Evolutionary conservation across 2,329 filamentous ascomycete species (phyloP).

Genomic region (Aureobasidium mangrovei): DNA sequence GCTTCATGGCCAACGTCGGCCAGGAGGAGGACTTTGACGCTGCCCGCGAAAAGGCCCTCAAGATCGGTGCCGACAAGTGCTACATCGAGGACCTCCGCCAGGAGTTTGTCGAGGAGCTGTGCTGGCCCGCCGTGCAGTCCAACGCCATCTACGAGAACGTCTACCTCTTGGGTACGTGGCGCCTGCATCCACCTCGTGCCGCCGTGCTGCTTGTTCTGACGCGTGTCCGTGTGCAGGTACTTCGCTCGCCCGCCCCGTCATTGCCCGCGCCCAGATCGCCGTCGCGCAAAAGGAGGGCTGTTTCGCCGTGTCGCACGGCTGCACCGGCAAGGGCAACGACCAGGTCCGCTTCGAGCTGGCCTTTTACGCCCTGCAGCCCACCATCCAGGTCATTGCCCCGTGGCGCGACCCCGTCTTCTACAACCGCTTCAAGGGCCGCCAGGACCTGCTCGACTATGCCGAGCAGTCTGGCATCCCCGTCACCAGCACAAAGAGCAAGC

Average conservation of each 20-base stretch:
- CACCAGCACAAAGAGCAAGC: constrained; percentile 62
- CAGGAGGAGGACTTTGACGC: constrained; percentile 60
- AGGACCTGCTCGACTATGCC: constrained; percentile 66
- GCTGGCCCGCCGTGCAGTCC: constrained; percentile 68
- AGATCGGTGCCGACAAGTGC: constrained; percentile 60
- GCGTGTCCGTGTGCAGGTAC: constrained; percentile 15
- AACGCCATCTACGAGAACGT: constrained; percentile 39
- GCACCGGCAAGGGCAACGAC: constrained; percentile 57
- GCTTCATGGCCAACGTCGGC: constrained; percentile 59
- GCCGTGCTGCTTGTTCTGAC: neutral
- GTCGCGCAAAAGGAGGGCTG: constrained; percentile 57
- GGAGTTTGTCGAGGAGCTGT: constrained; percentile 73
- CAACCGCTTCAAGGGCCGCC: constrained; percentile 60
- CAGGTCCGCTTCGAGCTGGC: constrained; percentile 58
- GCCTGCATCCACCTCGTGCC: constrained; percentile 19
- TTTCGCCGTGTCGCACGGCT: constrained; percentile 40
- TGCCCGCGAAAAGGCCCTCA: constrained; percentile 63
- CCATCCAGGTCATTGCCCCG: constrained; percentile 65
- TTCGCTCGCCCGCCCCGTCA: constrained; percentile 58
- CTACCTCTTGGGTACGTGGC: constrained; percentile 43
- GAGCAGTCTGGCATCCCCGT: constrained; percentile 59
- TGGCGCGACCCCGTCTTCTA: constrained; percentile 65
- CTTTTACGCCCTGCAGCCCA: constrained; percentile 54
- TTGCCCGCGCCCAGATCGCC: constrained; percentile 57
- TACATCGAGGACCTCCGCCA: constrained; percentile 53